A percentile compares a stretch with the other conserved stretches of the same genome.
Conservation (phyloP, 371 early-diverging fungal species). For the Chytridiales sp. region DNA sequence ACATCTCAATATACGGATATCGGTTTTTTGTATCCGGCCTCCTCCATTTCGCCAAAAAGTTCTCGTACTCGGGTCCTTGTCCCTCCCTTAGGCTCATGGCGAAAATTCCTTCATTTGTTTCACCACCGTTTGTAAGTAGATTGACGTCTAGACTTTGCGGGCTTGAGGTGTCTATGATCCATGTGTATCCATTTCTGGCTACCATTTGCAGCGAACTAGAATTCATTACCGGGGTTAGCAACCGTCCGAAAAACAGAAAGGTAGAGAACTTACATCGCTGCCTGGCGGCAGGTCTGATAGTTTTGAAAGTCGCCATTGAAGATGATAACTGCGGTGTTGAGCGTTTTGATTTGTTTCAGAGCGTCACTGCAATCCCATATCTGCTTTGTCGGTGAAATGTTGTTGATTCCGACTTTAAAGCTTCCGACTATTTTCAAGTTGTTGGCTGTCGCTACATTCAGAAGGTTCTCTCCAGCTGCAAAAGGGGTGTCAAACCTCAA, state of each 20-base stretch:
- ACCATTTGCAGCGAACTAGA: background rate
- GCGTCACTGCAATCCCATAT: background rate
- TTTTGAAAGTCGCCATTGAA: background rate
- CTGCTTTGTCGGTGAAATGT: background rate
- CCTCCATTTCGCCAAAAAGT: slow-evolving; percentile 23
- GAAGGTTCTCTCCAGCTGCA: background rate
- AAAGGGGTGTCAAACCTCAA: background rate
- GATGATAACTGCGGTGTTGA: background rate
- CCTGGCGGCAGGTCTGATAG: background rate
- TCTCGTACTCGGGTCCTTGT: slow-evolving; percentile 20
- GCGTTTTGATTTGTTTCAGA: background rate
- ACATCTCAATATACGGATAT: slow-evolving; percentile 18
- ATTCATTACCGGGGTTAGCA: too few species aligned
- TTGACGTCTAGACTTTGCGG: too few species aligned
- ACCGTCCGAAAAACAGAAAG: background rate
- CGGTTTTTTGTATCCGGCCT: slow-evolving; percentile 1
- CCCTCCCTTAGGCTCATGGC: slow-evolving; percentile 15
- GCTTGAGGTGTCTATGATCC: slow-evolving; percentile 18
- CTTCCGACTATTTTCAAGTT: background rate
- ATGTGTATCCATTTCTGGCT: slow-evolving; percentile 13
- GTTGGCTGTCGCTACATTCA: background rate
- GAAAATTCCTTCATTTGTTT: slow-evolving; percentile 12
- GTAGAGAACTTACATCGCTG: background rate
- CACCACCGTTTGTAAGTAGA: too few species aligned
- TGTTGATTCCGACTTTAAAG: background rate